Evolutionary conservation across 805 yeast genomes (phyloP).

Genomic region (Candida rishiriensis): DNA sequence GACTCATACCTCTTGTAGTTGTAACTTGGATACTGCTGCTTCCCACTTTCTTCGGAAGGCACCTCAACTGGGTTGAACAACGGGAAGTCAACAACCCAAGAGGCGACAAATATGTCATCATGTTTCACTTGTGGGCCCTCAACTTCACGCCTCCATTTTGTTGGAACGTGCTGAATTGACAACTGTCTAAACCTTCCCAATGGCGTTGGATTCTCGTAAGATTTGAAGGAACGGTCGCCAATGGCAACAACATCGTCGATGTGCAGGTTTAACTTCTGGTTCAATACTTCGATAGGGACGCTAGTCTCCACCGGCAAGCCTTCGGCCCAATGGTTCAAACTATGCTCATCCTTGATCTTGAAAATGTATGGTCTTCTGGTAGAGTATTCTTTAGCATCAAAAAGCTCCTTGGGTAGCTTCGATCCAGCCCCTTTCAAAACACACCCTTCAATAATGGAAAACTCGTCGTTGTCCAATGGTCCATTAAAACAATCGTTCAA

Average conservation of each 20-base stretch:
- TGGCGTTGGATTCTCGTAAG: constrained; percentile 95
- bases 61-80: constrained; percentile 73
- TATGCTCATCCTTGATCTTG: constrained; percentile 42
- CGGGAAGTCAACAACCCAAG: constrained; percentile 94
- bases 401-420: constrained; percentile 32
- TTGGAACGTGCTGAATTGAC: constrained; percentile 53
- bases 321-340: constrained; percentile 40
- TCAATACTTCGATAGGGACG: constrained; percentile 17
- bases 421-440: constrained; percentile 48
- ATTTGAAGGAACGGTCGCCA: constrained; percentile 60
- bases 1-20: constrained; percentile 47
- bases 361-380: constrained; percentile 55
- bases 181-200: constrained; percentile 81
- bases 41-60: constrained; percentile 9
- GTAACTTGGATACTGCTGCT: constrained; percentile 56
- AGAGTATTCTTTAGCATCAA: constrained; percentile 42
- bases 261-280: constrained; percentile 36
- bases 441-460: constrained; percentile 72
- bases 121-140: constrained; percentile 8
- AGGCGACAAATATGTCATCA: constrained; percentile 47
- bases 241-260: constrained; percentile 76
- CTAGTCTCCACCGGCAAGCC: constrained; percentile 15
- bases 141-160: constrained; percentile 41
- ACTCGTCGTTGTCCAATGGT: constrained; percentile 34
- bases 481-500: constrained; percentile 39